phyloP scores from a whole-genome alignment of 352 stramenopile genomes.

The Pythium scleroteichum region DNA sequence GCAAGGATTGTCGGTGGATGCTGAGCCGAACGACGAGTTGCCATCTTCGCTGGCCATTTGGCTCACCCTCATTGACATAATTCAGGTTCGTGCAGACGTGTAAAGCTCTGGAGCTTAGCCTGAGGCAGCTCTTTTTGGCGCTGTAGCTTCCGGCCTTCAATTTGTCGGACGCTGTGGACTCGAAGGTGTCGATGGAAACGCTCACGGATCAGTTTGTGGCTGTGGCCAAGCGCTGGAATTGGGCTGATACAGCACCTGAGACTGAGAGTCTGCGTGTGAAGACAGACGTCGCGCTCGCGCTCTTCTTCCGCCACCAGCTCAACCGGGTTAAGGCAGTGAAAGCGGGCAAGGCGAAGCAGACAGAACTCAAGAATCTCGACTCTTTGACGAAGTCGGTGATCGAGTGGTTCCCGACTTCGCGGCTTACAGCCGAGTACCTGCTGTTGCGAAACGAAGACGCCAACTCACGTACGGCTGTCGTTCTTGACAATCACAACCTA shows the following conservation, averaged over 20 bases:
- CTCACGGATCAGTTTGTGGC: constrained; percentile 56
- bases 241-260: constrained; percentile 9
- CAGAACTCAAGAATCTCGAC: constrained; percentile 49
- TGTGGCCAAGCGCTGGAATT: constrained; percentile 36
- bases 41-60: constrained; percentile 60
- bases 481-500: too few relatives aligned
- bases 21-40: constrained; percentile 68
- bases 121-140: neutral
- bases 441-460: constrained; percentile 73
- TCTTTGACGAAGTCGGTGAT: constrained; percentile 46
- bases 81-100: constrained; percentile 47
- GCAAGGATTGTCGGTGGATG: constrained; percentile 40
- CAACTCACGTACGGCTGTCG: constrained; percentile 53
- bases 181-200: constrained; percentile 33
- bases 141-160: constrained; percentile 52
- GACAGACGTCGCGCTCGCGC: constrained; percentile 56
- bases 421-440: constrained; percentile 64
- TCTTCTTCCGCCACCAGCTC: constrained; percentile 72
- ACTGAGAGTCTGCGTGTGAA: constrained; percentile 19
- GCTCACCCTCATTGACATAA: constrained; percentile 70
- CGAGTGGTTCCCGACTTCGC: constrained; percentile 56
- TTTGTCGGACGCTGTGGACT: constrained; percentile 44
- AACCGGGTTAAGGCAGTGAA: constrained; percentile 48
- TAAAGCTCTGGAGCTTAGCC: neutral
- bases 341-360: constrained; percentile 32